These are phyloP conservation scores for Scheffersomyces stambukii DNA, from an alignment of 1,139 yeast species.

Conservation along the genomic window DNA sequence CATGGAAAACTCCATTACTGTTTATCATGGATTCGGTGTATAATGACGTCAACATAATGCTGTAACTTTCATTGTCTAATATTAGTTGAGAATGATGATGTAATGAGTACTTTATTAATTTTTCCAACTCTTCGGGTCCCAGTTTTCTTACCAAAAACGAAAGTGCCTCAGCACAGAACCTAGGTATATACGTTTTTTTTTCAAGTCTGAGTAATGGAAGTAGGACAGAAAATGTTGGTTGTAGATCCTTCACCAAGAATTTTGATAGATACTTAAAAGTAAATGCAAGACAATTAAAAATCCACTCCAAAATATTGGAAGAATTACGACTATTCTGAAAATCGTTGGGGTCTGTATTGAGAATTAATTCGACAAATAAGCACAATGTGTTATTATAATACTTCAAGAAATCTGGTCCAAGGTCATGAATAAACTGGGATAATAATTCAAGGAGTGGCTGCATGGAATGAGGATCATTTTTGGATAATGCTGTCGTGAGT, in stretches of 20 bases:
- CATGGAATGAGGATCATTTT: conserved; percentile 64
- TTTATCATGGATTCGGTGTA: conserved; percentile 75
- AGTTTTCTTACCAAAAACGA: conserved; percentile 79
- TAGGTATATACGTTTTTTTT: conserved; percentile 59
- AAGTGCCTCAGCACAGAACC: conserved; percentile 89
- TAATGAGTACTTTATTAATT: conserved; percentile 50
- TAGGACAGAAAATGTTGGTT: conserved; percentile 63
- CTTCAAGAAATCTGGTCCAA: conserved; percentile 85
- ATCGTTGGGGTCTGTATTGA: conserved; percentile 43
- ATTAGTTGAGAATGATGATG: conserved; percentile 34
- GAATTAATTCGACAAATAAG: conserved; percentile 49
- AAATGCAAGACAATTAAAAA: conserved; percentile 82
- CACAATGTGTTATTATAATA: conserved; percentile 55
- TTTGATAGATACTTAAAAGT: conserved; percentile 81
- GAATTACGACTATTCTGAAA: conserved; percentile 40
- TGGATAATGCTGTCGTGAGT: conserved; percentile 45
- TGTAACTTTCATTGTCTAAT: conserved; percentile 37
- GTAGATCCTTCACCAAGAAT: conserved; percentile 55
- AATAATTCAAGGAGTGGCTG: conserved; percentile 80
- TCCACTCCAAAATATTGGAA: conserved; percentile 76
- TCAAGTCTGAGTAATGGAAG: conserved; percentile 57
- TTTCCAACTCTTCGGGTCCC: conserved; percentile 41
- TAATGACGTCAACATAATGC: conserved; percentile 56
- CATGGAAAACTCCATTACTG: conserved; percentile 69
- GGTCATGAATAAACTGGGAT: conserved; percentile 85